Evolutionary conservation across 2,329 filamentous ascomycete genomes (phyloP).

Genomic region (Furcasterigmium sp.): DNA sequence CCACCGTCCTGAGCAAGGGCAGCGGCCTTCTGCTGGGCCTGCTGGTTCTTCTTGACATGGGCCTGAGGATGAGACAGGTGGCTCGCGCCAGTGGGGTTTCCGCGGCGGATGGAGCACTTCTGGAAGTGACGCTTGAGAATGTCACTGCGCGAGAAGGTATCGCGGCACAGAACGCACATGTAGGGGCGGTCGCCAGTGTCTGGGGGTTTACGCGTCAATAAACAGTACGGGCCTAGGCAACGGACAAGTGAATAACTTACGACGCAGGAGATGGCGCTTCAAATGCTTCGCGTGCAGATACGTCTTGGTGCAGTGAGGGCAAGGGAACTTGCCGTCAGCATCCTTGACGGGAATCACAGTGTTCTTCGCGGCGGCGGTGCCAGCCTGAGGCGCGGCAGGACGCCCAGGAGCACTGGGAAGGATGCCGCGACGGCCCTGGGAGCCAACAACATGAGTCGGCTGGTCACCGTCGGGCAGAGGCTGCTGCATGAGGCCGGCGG

Average conservation of each 20-base stretch:
- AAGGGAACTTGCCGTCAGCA: slow-evolving; percentile 95
- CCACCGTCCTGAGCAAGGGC: slow-evolving; percentile 47
- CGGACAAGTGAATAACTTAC: slow-evolving; percentile 55
- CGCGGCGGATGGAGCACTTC: slow-evolving; percentile 94
- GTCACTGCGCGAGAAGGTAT: slow-evolving; percentile 96
- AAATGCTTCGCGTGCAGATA: slow-evolving; percentile 96
- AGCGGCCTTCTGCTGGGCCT: slow-evolving; percentile 48
- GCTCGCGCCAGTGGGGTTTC: slow-evolving; percentile 90
- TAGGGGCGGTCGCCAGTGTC: slow-evolving; percentile 98
- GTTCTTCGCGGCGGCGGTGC: slow-evolving; percentile 66
- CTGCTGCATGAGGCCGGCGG: slow-evolving; percentile 50
- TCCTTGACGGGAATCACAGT: slow-evolving; percentile 89
- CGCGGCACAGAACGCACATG: slow-evolving; percentile 95
- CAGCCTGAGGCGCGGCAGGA: slow-evolving; percentile 68
- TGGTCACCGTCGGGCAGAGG: slow-evolving; percentile 54
- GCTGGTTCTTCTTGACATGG: slow-evolving; percentile 74
- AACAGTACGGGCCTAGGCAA: slow-evolving; percentile 4
- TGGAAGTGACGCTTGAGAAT: slow-evolving; percentile 99
- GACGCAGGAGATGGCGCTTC: slow-evolving; percentile 91
- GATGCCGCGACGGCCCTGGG: slow-evolving; percentile 87
- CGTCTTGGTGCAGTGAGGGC: slow-evolving; percentile 96
- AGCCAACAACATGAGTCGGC: slow-evolving; percentile 89
- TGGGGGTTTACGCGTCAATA: slow-evolving; percentile 29
- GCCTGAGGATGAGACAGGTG: slow-evolving; percentile 91
- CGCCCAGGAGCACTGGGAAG: slow-evolving; percentile 85